Evolutionary conservation across 768 basidiomycete genomes (phyloP).

Genomic region (Dendrothele bispora): DNA sequence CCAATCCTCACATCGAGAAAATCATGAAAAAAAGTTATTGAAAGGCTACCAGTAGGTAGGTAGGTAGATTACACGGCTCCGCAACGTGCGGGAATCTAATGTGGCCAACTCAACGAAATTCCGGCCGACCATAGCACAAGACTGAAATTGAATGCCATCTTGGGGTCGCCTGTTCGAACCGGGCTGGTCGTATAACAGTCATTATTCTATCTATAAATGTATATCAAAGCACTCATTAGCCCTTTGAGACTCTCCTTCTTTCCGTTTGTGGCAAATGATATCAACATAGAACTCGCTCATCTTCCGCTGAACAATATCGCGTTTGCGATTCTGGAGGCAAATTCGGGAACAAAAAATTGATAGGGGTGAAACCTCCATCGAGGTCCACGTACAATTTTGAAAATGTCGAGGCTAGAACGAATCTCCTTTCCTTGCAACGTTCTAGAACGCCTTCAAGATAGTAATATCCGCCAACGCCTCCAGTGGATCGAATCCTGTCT

Average conservation of each 20-base stretch:
- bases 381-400: conserved; percentile 64
- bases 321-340: conserved; percentile 66
- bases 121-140: no score
- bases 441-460: conserved; percentile 68
- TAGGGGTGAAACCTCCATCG: conserved; percentile 74
- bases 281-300: conserved; percentile 73
- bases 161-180: no score
- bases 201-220: no score
- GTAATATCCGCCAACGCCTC: conserved; percentile 63
- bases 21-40: no score
- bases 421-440: conserved; percentile 76
- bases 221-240: no score
- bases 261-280: conserved; percentile 63
- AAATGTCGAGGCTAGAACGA: conserved; percentile 58
- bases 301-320: conserved; percentile 70
- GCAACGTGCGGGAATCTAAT: no score
- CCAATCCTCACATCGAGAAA: no score
- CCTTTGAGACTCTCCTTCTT: conserved; percentile 23
- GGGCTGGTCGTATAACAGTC: no score
- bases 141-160: no score
- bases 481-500: conserved; percentile 53
- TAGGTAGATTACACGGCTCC: no score
- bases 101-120: no score
- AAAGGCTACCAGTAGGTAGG: no score
- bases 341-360: conserved; percentile 75